Evolutionary conservation across 1,139 yeast genomes (phyloP).

Genomic region (Saccharomyces uvarum): DNA sequence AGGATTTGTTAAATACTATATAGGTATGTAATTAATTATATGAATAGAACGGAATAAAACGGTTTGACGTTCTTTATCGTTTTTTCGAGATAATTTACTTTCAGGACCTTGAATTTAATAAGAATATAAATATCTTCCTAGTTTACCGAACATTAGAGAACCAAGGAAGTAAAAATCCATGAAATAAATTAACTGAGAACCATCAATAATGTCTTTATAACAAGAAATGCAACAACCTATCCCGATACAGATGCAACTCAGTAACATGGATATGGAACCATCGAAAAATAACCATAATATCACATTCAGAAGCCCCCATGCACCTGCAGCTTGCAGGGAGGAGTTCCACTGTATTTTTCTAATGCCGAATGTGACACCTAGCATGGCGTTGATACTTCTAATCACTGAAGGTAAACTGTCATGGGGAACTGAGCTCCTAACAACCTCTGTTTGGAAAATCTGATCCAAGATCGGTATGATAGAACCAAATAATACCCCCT

Average conservation of each 20-base stretch:
- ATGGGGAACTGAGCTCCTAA: constrained; percentile 17
- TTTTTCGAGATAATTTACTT: neutral
- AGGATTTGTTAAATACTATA: neutral
- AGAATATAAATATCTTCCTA: constrained; percentile 45
- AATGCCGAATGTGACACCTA: constrained; percentile 79
- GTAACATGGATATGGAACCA: constrained; percentile 60
- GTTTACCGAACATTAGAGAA: constrained; percentile 58
- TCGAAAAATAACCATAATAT: constrained; percentile 77
- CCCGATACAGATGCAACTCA: constrained; percentile 42
- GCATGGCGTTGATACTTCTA: constrained; percentile 64
- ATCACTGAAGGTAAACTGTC: constrained; percentile 37
- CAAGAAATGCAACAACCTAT: constrained; percentile 35
- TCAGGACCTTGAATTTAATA: constrained; percentile 13
- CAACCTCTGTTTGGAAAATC: constrained; percentile 12
- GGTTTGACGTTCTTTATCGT: too few relatives aligned
- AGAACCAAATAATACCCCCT: constrained; percentile 59
- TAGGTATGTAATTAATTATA: neutral
- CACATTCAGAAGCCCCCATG: constrained; percentile 71
- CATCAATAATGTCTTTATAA: constrained; percentile 22
- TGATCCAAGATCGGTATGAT: constrained; percentile 56
- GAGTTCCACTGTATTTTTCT: constrained; percentile 76
- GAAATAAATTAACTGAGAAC: constrained; percentile 26
- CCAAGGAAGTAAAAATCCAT: constrained; percentile 57
- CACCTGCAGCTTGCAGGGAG: constrained; percentile 63
- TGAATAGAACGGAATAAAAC: neutral